Evolutionary conservation across 257 asterid genomes (phyloP).

Genomic region (Gentiana macrophylla): DNA sequence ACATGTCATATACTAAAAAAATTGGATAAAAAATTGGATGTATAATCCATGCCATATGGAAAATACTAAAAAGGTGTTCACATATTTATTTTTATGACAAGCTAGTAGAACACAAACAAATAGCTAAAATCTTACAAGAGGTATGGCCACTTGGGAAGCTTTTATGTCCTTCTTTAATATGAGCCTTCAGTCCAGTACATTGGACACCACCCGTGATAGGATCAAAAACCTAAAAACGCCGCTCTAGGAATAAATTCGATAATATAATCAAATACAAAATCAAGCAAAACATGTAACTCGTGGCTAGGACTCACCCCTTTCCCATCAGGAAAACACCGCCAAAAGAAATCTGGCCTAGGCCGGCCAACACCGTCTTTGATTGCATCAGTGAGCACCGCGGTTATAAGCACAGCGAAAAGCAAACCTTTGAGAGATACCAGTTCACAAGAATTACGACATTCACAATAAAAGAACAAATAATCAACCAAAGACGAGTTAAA

Average conservation of each 20-base stretch:
- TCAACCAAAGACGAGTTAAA: constrained; percentile 1
- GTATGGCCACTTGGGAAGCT: constrained; percentile 98
- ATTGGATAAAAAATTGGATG: no score
- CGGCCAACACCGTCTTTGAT: constrained; percentile 98
- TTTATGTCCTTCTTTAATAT: constrained; percentile 89
- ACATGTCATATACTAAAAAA: no score
- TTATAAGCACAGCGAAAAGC: constrained; percentile 66
- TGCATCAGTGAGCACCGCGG: constrained; percentile 82
- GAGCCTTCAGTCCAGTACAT: constrained; percentile 64
- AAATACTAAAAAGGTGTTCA: constrained; percentile 1
- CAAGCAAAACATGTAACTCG: not conserved
- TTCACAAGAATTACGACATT: constrained; percentile 4
- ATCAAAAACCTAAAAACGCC: constrained; percentile 53
- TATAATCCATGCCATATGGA: not conserved
- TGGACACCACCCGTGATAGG: constrained; percentile 61
- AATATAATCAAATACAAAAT: not conserved
- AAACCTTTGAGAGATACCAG: constrained; percentile 47
- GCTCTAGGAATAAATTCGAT: not conserved
- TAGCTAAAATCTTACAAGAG: constrained; percentile 43
- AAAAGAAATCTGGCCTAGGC: constrained; percentile 95
- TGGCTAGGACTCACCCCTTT: constrained; percentile 32
- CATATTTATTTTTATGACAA: not conserved
- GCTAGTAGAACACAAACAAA: no score
- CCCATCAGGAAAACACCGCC: constrained; percentile 99
- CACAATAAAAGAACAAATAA: not conserved